Conservation (phyloP, 2,329 filamentous ascomycete species). For the Exutisphaerella laricina region DNA sequence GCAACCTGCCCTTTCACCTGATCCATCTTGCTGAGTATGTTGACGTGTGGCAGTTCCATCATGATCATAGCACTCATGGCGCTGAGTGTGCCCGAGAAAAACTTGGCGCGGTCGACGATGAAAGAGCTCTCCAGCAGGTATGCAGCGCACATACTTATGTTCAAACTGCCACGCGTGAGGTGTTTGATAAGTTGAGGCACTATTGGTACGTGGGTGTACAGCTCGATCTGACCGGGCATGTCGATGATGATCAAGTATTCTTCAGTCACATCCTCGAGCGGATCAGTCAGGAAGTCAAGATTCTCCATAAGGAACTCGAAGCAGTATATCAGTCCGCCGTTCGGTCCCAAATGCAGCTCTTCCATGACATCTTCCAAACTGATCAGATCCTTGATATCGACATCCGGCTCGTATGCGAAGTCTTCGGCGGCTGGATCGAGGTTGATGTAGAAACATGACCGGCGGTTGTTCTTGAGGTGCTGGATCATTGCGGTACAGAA, state of each 20-base stretch:
- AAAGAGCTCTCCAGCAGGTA: slow-evolving; percentile 96
- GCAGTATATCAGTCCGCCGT: slow-evolving; percentile 91
- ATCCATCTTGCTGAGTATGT: slow-evolving; percentile 97
- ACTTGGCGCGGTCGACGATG: slow-evolving; percentile 91
- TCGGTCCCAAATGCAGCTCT: slow-evolving; percentile 82
- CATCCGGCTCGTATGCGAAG: slow-evolving; percentile 85
- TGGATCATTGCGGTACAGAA: slow-evolving; percentile 93
- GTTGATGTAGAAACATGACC: slow-evolving; percentile 97
- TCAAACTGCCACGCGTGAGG: slow-evolving; percentile 73
- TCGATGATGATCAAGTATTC: slow-evolving; percentile 98
- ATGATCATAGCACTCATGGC: slow-evolving; percentile 99
- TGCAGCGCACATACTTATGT: slow-evolving; percentile 85
- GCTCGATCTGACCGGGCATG: slow-evolving; percentile 97
- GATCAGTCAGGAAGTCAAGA: slow-evolving; percentile 82
- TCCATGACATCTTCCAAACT: slow-evolving; percentile 95
- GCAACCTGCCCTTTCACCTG: slow-evolving; percentile 83
- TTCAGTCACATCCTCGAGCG: slow-evolving; percentile 78
- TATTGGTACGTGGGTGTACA: slow-evolving; percentile 95
- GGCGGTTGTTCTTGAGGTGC: slow-evolving; percentile 80
- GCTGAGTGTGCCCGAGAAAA: slow-evolving; percentile 89
- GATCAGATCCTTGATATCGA: slow-evolving; percentile 94
- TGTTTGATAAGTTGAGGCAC: slow-evolving; percentile 78
- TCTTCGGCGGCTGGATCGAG: slow-evolving; percentile 92
- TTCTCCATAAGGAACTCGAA: slow-evolving; percentile 96
- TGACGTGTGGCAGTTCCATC: slow-evolving; percentile 94